Conservation (phyloP, 1,284 basidiomycete genomes). For the Cystobasidium pallidum region DNA sequence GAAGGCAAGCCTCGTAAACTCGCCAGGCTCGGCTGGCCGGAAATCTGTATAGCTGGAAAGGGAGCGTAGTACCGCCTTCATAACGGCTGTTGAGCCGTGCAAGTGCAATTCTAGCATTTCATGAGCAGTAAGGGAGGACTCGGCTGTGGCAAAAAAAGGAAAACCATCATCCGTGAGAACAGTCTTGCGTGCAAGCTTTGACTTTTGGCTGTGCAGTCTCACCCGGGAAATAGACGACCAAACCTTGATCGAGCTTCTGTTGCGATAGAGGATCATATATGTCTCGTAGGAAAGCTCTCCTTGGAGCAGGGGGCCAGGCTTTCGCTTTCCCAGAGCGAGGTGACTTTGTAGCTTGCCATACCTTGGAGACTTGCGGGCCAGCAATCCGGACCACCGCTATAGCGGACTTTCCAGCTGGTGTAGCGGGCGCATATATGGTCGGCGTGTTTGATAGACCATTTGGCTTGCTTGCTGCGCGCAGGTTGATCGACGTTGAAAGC, state of each 20-base stretch:
- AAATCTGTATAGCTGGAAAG: conserved; percentile 65
- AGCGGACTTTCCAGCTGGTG: conserved; percentile 77
- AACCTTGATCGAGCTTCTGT: conserved; percentile 74
- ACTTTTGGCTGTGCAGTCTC: conserved; percentile 46
- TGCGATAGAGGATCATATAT: conserved; percentile 67
- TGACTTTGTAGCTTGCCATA: conserved; percentile 66
- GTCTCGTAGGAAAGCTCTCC: conserved; percentile 70
- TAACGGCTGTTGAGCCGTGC: conserved; percentile 80
- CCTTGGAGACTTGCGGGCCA: conserved; percentile 67
- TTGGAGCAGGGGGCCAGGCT: conserved; percentile 57
- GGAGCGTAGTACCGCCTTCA: conserved; percentile 68
- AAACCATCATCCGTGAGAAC: not conserved
- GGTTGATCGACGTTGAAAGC: conserved; percentile 2
- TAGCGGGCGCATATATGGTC: conserved; percentile 85
- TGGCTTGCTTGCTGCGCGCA: not conserved
- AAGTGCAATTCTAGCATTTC: conserved; percentile 82
- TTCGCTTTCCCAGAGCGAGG: conserved; percentile 45
- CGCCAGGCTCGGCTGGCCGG: conserved; percentile 76
- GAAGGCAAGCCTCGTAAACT: conserved; percentile 83
- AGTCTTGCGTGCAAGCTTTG: not conserved
- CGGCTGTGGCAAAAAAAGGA: conserved; percentile 44
- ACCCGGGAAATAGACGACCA: conserved; percentile 81
- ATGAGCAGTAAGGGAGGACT: conserved; percentile 71
- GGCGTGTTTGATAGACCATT: not conserved
- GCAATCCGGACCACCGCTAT: conserved; percentile 79